Conservation (phyloP, 73 alveolate genomes). For the Paramecium primaurelia region DNA sequence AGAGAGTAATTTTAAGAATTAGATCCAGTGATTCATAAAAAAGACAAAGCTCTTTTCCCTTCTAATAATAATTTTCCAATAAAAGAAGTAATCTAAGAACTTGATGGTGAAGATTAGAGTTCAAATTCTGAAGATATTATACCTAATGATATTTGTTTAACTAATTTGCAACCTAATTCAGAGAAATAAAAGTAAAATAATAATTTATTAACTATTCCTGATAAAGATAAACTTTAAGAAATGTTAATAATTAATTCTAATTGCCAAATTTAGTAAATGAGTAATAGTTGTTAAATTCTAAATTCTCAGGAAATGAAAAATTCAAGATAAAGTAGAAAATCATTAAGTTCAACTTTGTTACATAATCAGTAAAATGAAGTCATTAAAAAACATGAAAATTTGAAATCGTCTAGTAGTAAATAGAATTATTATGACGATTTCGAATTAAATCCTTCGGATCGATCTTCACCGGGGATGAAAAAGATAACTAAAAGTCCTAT, state of each 20-base stretch:
- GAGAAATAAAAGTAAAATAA: background rate
- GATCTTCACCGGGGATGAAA: background rate
- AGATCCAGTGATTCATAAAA: background rate
- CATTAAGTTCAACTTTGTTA: background rate
- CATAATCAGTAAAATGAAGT: background rate
- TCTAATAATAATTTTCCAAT: background rate
- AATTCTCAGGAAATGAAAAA: background rate
- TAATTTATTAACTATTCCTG: background rate
- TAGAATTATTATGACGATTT: background rate
- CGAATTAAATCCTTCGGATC: background rate
- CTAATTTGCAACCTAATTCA: background rate
- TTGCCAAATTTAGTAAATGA: background rate
- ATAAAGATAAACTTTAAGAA: background rate
- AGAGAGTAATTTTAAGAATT: background rate
- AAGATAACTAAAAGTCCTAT: background rate
- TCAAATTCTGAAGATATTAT: background rate
- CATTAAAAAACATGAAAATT: background rate
- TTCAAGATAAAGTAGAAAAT: background rate
- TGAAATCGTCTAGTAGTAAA: background rate
- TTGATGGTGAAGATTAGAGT: background rate
- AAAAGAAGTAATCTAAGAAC: background rate
- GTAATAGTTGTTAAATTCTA: background rate
- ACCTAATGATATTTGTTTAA: background rate
- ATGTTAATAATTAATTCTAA: background rate
- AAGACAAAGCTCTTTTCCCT: background rate